Base-by-base conservation (phyloP, 2,329 filamentous ascomycete species). In the Proliferodiscus dingleyae region DNA sequence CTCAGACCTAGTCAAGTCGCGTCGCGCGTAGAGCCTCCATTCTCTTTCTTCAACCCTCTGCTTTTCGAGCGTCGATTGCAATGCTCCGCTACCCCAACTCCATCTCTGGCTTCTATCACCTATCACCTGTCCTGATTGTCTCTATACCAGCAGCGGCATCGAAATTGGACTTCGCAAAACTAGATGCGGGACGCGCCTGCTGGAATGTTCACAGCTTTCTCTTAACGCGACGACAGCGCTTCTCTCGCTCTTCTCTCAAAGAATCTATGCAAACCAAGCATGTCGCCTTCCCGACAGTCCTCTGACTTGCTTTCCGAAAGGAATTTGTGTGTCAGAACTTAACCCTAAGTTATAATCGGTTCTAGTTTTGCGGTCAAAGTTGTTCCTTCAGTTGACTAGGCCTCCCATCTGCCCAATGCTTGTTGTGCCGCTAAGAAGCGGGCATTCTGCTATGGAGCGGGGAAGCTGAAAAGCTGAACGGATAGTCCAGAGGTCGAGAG, bases 291-390 rank as follows among this genome's bases (percentile, higher is more conserved):
- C 78, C 73, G 65, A 85, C 76, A 89, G 87, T 89, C 78, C 77
- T 83, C 83, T 86, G 80, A 77, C 72, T 72, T 73, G 73, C 72
- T 82, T 83, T 84, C 78, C 77, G 73, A 64, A 74, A 79, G 75
- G 77, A 79, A 81, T 80, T 74, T 80, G 73, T 73, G 72, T 69
- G 72, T 84, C 82, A 88, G 87, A 90, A 90, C 87, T 90, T 95
- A 95, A 95, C 90, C 90, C 90, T 95, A 95, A 86, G 77, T 72
- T 72, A 68, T 71, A 64, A 67, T 72, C 81, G 85, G 86, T 87
- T 82, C 80, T 63, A 87, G 85, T 76, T 62, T 89, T 86, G 81
- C 80, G 80, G 74, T 75, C 67, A 72, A 71, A 78, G 83, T 85
- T 81, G 81, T 81, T 68, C 75, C 70, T 76, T 69, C 71, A 72